Evolutionary conservation across 73 alveolate species (phyloP).

Genomic region (Uronychia setigera): DNA sequence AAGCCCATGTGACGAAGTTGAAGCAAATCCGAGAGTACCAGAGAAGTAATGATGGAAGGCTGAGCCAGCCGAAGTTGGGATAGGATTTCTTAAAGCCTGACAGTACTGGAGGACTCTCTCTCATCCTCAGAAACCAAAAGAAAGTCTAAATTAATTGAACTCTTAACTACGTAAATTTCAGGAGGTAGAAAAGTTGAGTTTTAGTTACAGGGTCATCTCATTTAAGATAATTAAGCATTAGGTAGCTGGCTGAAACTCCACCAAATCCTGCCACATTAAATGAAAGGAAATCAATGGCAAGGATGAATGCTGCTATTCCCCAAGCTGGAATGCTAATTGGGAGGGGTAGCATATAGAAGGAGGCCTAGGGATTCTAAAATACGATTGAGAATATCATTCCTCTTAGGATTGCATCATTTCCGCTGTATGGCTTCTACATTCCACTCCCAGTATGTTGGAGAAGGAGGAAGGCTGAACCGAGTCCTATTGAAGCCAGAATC

Average conservation of each 20-base stretch:
- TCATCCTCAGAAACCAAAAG: background rate
- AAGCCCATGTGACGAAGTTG: background rate
- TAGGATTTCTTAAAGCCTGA: background rate
- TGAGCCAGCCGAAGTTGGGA: background rate
- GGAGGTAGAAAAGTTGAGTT: no score
- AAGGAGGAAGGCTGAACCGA: constrained; percentile 44
- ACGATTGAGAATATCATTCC: constrained; percentile 60
- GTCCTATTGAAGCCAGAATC: constrained; percentile 27
- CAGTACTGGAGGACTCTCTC: background rate
- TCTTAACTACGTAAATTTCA: no score
- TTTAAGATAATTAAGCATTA: constrained; percentile 54
- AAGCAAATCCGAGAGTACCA: background rate
- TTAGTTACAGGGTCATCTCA: no score
- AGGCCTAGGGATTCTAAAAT: constrained; percentile 58
- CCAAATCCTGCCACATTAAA: constrained; percentile 63
- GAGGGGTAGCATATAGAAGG: constrained; percentile 58
- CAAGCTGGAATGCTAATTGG: constrained; percentile 72
- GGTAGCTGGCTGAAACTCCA: constrained; percentile 57
- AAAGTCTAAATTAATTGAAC: background rate
- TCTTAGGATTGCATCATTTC: constrained; percentile 66
- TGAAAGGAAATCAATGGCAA: constrained; percentile 55
- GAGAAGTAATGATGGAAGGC: background rate
- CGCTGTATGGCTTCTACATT: constrained; percentile 53
- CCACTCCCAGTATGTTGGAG: constrained; percentile 37
- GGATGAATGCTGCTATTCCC: constrained; percentile 59